A percentile compares a stretch with the other conserved stretches of the same genome.
Evolutionary conservation across 148 eudicot genomes (phyloP).

Genomic region (Agrostemma githago): DNA sequence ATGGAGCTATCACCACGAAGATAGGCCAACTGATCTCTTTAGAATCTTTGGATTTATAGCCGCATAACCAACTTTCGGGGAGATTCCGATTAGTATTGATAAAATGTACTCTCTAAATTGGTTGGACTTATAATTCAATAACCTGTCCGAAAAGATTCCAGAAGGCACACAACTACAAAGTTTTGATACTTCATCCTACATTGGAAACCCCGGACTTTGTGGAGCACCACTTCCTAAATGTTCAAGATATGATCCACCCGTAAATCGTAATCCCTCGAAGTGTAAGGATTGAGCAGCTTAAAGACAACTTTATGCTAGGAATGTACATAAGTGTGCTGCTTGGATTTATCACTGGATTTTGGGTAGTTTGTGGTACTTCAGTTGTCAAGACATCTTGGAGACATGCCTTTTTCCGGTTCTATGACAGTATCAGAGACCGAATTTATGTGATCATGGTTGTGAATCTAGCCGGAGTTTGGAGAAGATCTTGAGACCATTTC

Average conservation of each 20-base stretch:
- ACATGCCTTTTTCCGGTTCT: constrained; percentile 9
- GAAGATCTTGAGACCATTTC: not conserved
- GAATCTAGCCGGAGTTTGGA: not conserved
- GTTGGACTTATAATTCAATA: constrained; percentile 7
- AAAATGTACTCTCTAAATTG: not conserved
- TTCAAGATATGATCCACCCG: too few species aligned
- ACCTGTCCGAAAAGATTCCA: constrained; percentile 2
- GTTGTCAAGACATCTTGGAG: constrained; percentile 21
- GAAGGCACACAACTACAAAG: constrained; percentile 7
- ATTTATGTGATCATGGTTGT: not conserved
- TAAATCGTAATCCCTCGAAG: too few species aligned
- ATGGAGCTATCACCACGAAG: constrained; percentile 1
- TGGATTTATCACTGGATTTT: constrained; percentile 23
- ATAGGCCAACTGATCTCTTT: constrained; percentile 7
- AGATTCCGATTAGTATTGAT: not conserved
- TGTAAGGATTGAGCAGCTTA: not conserved
- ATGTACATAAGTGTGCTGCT: constrained; percentile 21
- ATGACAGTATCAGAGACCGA: not conserved
- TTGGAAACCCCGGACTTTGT: constrained; percentile 9
- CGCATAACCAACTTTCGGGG: constrained; percentile 2
- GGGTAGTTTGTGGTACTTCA: constrained; percentile 22
- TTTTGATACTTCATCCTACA: not conserved
- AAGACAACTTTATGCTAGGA: not conserved
- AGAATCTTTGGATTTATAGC: too few species aligned
- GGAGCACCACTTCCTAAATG: too few species aligned